Evolutionary conservation across 1,284 basidiomycete species (phyloP), one percentile per base, ranked within the genome.

Genomic region (Fomitopsis pinicola): DNA sequence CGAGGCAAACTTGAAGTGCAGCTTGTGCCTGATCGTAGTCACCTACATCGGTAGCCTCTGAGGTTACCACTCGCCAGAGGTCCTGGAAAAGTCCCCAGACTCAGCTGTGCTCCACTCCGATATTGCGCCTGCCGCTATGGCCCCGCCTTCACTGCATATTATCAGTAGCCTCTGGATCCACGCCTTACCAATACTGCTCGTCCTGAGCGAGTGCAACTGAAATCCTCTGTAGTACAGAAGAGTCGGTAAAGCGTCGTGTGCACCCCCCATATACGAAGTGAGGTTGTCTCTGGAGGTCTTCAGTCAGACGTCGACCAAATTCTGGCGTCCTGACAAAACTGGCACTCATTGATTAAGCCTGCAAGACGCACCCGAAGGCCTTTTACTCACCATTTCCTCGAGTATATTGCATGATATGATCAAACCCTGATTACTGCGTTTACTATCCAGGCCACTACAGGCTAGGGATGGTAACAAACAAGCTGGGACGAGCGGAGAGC

Each of bases 31-130:
- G 67, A 50, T 66, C 71, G 22, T 66, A 67, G 3, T 70, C 67
- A 42, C 60, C 50, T 19, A 42, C 3, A 6, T 36, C 74, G 73
- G 40, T 80, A 78, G 58, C 80, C 80, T 38, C 73, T 78, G 48
- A 79, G 80, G 72, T 81, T 79, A 57, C 38, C 80, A 77, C 9
- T 77, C 78, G 46, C 88, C 88, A 91, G 3, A 85, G 71, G 45
- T 76, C 79, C 28, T 75, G 75, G 15, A 90, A 72, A 60, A 77
- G 69, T 17, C 73, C 68, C 88, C 88, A 91, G 55, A 89, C 73
- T 55, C 76, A 74, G 57, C 78, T 77, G 62, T 77, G 72, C 45
- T 71, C 69, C 6, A 57, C 59, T 50, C 87, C 86, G 55, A 86
- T 69, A 59, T 75, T 65, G 63, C 70, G 69, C 62, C 83, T 88